Evolutionary conservation across 2,329 filamentous ascomycete genomes (phyloP).

Genomic region (Plectosphaerella sp.): DNA sequence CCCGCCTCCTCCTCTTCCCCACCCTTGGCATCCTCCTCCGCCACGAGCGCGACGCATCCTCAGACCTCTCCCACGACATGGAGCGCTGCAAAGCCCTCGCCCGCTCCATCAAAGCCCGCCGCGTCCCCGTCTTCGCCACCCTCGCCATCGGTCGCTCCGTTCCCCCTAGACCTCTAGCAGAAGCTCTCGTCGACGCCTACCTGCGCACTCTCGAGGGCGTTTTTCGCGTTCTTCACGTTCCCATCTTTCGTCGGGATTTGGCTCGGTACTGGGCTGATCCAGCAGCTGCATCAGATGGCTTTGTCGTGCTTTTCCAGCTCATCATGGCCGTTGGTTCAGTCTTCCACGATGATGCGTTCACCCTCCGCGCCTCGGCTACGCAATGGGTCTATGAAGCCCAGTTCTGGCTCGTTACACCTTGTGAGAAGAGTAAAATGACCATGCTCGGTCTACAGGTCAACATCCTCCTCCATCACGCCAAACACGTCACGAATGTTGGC

Average conservation of each 20-base stretch:
- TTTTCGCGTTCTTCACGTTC: slow-evolving; percentile 53
- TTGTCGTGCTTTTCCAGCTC: slow-evolving; percentile 49
- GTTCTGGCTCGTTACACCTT: slow-evolving; percentile 41
- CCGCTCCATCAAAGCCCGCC: slow-evolving; percentile 35
- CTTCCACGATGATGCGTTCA: slow-evolving; percentile 39
- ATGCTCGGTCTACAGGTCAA: slow-evolving; percentile 46
- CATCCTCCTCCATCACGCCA: slow-evolving; percentile 45
- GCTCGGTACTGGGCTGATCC: slow-evolving; percentile 42
- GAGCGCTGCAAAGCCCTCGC: slow-evolving; percentile 35
- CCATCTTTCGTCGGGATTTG: slow-evolving; percentile 52
- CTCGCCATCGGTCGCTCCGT: slow-evolving; percentile 33
- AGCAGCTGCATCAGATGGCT: slow-evolving; percentile 31
- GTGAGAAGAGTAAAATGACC: slow-evolving; percentile 44
- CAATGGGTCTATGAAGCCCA: slow-evolving; percentile 51
- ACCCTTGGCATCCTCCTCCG: slow-evolving; percentile 7
- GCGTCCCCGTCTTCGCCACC: slow-evolving; percentile 27
- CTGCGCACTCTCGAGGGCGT: slow-evolving; percentile 52
- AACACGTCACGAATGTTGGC: slow-evolving; percentile 40
- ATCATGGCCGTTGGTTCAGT: slow-evolving; percentile 47
- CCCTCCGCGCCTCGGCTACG: slow-evolving; percentile 35
- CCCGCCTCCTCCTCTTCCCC: slow-evolving; percentile 14
- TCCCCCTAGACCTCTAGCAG: slow-evolving; percentile 34
- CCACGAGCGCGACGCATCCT: slow-evolving; percentile 17
- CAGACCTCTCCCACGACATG: slow-evolving; percentile 26
- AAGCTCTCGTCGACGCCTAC: slow-evolving; percentile 48